Evolutionary conservation across 495 filamentous ascomycete species (phyloP).

Genomic region (Penicillium paxilli): DNA sequence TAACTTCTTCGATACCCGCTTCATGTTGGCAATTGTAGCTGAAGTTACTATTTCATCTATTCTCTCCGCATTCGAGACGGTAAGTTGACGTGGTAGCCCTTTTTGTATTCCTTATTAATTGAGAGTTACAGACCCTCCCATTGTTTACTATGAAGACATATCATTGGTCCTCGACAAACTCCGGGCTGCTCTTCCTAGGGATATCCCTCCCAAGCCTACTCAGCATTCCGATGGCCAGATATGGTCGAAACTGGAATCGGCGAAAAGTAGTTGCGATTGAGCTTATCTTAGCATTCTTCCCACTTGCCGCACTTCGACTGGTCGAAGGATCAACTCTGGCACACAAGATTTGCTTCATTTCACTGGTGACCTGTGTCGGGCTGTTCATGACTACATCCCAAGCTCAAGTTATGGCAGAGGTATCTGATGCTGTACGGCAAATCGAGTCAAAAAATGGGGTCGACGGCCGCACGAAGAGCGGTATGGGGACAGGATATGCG

Average conservation of each 20-base stretch:
- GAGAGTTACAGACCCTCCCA: constrained; percentile 2
- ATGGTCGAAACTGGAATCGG: constrained; percentile 1
- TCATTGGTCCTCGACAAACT: constrained; percentile 8
- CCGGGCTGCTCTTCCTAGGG: constrained; percentile 7
- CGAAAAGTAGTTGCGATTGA: constrained; percentile 4
- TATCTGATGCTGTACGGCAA: constrained; percentile 1
- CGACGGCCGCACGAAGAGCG: not conserved
- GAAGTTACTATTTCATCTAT: constrained; percentile 2
- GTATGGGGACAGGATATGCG: constrained; percentile 6
- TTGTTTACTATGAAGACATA: constrained; percentile 10
- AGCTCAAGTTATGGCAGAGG: constrained; percentile 8
- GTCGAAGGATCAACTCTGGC: not conserved
- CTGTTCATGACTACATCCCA: constrained; percentile 6
- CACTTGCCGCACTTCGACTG: not conserved
- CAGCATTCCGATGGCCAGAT: constrained; percentile 10
- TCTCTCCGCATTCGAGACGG: constrained; percentile 1
- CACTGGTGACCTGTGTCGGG: not conserved
- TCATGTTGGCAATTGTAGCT: not conserved
- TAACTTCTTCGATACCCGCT: not conserved
- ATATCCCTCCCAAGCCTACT: constrained; percentile 8
- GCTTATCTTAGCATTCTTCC: not conserved
- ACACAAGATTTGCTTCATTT: constrained; percentile 2
- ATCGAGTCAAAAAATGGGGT: constrained; percentile 3
- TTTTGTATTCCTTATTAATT: not conserved
- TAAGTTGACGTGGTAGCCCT: not conserved